These are phyloP conservation scores for Dioscorea dumetorum DNA, from an alignment of 106 monocot genomes.

Conservation along the genomic window DNA sequence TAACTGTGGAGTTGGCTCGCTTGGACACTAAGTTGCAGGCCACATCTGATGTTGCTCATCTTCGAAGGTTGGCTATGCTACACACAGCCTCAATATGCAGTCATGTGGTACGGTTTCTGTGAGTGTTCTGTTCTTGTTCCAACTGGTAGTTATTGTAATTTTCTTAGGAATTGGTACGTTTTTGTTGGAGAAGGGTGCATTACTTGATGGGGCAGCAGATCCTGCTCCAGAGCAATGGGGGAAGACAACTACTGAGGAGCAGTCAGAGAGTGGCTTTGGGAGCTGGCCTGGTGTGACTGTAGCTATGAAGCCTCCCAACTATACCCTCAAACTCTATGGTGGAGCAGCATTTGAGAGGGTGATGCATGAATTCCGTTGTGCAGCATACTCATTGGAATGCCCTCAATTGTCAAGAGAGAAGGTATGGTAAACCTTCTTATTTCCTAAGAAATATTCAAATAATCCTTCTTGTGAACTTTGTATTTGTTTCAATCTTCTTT, in stretches of 20 bases:
- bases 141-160: not conserved
- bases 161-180: not conserved
- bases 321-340: slow-evolving; percentile 76
- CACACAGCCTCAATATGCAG: slow-evolving; percentile 81
- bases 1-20: slow-evolving; percentile 50
- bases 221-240: slow-evolving; percentile 98
- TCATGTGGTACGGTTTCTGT: slow-evolving; percentile 60
- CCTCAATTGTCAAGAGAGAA: slow-evolving; percentile 92
- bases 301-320: slow-evolving; percentile 64
- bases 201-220: slow-evolving; percentile 95
- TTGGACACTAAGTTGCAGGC: slow-evolving; percentile 78
- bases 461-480: not conserved
- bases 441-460: not conserved
- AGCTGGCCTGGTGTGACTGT: slow-evolving; percentile 83
- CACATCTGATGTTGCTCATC: slow-evolving; percentile 81
- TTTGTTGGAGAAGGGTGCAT: slow-evolving; percentile 42
- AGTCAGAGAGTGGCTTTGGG: slow-evolving; percentile 70
- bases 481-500: not conserved
- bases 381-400: slow-evolving; percentile 91
- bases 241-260: slow-evolving; percentile 78
- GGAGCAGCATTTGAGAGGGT: slow-evolving; percentile 99
- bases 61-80: slow-evolving; percentile 78
- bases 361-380: slow-evolving; percentile 94
- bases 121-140: not conserved
- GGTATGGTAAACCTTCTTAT: slow-evolving; percentile 27